Evolutionary conservation across 352 stramenopile genomes (phyloP).

Genomic region (Aphanomyces euteiches): DNA sequence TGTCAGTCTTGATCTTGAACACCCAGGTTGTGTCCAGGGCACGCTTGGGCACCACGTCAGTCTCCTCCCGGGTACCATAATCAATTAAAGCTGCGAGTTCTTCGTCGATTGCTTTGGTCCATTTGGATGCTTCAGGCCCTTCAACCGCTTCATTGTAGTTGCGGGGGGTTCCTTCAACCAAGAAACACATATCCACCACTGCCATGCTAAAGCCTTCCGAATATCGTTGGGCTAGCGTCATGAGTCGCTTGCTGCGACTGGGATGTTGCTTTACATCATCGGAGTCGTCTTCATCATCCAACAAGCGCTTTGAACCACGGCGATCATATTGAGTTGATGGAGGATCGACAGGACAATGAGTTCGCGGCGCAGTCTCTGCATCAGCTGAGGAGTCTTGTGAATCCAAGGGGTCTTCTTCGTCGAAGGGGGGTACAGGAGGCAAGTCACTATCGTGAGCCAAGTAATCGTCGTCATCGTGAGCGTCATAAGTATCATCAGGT

Average conservation of each 20-base stretch:
- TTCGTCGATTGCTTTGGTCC: background rate
- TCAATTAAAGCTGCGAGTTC: background rate
- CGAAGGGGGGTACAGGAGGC: too few species aligned
- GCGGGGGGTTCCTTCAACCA: background rate
- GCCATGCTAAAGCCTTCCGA: background rate
- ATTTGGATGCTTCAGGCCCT: background rate
- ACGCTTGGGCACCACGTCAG: background rate
- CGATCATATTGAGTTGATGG: background rate
- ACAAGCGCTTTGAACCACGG: background rate
- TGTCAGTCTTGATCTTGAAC: conserved; percentile 4
- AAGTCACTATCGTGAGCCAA: too few species aligned
- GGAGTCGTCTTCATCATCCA: background rate
- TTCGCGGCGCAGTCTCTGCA: too few species aligned
- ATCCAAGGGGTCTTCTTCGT: too few species aligned
- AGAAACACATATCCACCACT: background rate
- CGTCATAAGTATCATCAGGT: too few species aligned
- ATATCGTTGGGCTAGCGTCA: conserved; percentile 3
- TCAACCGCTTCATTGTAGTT: background rate
- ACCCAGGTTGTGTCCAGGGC: conserved; percentile 1
- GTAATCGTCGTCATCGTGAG: too few species aligned
- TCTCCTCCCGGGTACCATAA: background rate
- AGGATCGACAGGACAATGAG: background rate
- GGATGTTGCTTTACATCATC: background rate
- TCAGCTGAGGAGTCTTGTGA: too few species aligned
- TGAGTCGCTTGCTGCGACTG: background rate